Evolutionary conservation across 164 flowering plant species (phyloP), one percentile per base, ranked within the genome.

Genomic region (Vitis rupestris): DNA sequence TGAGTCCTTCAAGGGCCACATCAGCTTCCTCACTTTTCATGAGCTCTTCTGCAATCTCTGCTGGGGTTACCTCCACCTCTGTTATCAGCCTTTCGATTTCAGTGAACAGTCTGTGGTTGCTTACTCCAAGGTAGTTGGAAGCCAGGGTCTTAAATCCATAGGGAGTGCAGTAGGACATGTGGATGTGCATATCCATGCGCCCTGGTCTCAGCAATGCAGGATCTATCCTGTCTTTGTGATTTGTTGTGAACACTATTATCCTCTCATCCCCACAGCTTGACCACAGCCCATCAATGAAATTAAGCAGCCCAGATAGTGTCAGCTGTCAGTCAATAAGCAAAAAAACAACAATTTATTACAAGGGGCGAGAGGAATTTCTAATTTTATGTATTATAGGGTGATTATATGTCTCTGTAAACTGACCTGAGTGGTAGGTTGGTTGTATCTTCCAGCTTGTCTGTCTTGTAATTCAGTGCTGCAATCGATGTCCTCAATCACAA

Each of bases 261-360:
- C 76, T 64, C 73, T 77, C 80, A n/a, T 77, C 76, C 3, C 80
- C 80, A 60, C 73, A 77, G 64, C 76, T 77, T 37, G 80, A 72
- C 79, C 79, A 76, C 19, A 72, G 29, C 48, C 79, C 75, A 61
- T 76, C 79, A 37, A 76, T 72, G 64, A 77, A 72, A 48, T 72
- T 77, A 3, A 77, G 76, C 29, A 73, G 13, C 14, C 78, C 75
- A 4, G 78, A 74, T 50, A 78, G 44, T 1, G 78, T 70, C 8
- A 75, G 51, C 74, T 70, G 70, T 50, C 37, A 58, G 70, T 50
- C 37, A 58, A 50, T 27, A 19, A 1, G 10, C 44, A 48, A n/a
- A 23, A n/a, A n/a, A 11, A 13, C 31, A 5, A 4, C 11, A 2
- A 47, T 44, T 2, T 51, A 50, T 3, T 2, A 52, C n/a, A n/a